Evolutionary conservation across 2,329 filamentous ascomycete species (phyloP), one percentile per base, ranked within the genome.

Genomic region (Chaetomium sp.): DNA sequence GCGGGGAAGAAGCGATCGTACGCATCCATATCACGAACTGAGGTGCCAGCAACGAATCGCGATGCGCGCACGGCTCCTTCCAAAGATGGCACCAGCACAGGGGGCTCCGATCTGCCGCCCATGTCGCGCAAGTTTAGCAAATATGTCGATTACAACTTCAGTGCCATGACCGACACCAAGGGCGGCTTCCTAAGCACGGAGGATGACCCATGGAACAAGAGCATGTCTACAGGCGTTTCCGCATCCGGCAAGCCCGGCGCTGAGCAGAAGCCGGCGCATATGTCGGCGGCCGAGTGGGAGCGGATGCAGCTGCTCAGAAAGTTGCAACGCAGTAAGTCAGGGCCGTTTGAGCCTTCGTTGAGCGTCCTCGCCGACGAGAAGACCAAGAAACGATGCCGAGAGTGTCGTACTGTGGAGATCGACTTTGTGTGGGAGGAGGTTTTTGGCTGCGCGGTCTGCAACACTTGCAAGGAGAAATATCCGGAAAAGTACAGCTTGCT

Each of bases 121-220:
- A 91, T 92, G 55, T 73, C 72, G 47, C 86, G 88, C 73, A 97
- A 96, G 74, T 97, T 98, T 71, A 87, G 91, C 66, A 94, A 95
- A 76, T 98, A 90, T 75, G 93, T 99, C 73, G 95, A 99, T 74
- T 98, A 97, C 79, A 95, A 99, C 77, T 95, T 99, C 78, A 94
- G 91, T 75, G 90, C 94, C 78, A 98, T 99, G 93, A 96, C 90
- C 7, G 95, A 99, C 76, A 98, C 94, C 0, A 97, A 97, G 75
- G 95, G 95, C 67, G 95, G 95, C 0, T 99, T 99, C 77, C 78
- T 99, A 69, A 91, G 90, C n/a, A 85, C 86, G 0, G 91, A 94
- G 67, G 95, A 99, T 74, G 95, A 99, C 76, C 95, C 95, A 0
- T 87, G 90, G 75, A 97, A 97, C 74, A 89, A 89, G 70, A 91